These are phyloP conservation scores for Elongisporangium anandrum DNA, from an alignment of 352 stramenopile genomes.

Conservation along the genomic window DNA sequence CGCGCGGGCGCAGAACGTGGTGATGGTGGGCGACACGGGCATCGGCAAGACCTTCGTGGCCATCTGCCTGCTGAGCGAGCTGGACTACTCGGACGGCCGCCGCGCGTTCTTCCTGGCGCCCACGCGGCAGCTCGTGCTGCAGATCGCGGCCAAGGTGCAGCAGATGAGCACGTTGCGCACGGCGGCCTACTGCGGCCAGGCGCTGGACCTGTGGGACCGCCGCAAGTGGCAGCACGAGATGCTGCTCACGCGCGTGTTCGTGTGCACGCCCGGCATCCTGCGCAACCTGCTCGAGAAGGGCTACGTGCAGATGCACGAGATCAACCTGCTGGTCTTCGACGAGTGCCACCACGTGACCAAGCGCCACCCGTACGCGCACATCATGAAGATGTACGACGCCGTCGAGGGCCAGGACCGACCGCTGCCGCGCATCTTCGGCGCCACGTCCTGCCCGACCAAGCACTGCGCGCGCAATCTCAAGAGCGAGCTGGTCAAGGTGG, in stretches of 20 bases:
- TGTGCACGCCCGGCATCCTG: slow-evolving; percentile 86
- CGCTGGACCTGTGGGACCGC: slow-evolving; percentile 59
- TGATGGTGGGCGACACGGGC: slow-evolving; percentile 80
- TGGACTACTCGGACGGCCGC: slow-evolving; percentile 59
- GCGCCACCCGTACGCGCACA: slow-evolving; percentile 85
- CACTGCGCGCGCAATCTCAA: slow-evolving; percentile 71
- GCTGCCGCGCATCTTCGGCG: slow-evolving; percentile 82
- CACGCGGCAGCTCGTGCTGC: slow-evolving; percentile 75
- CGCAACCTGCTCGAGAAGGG: slow-evolving; percentile 81
- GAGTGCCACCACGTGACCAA: slow-evolving; percentile 89
- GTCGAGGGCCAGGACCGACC: slow-evolving; percentile 1
- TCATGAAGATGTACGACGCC: slow-evolving; percentile 79
- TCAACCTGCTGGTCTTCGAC: slow-evolving; percentile 88
- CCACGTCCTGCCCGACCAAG: slow-evolving; percentile 71
- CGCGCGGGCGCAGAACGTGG: slow-evolving; percentile 68
- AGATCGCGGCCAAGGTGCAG: slow-evolving; percentile 74
- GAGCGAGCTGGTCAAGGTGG: slow-evolving; percentile 63
- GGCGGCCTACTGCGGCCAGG: slow-evolving; percentile 44
- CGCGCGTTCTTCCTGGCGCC: slow-evolving; percentile 81
- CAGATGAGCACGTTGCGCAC: slow-evolving; percentile 54
- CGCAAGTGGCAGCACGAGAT: slow-evolving; percentile 59
- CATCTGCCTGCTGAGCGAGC: slow-evolving; percentile 67
- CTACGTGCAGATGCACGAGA: slow-evolving; percentile 68
- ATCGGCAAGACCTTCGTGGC: slow-evolving; percentile 86
- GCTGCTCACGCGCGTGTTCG: slow-evolving; percentile 57